Conservation (phyloP, 179 eudicot genomes). For the Gypsophila paniculata region DNA sequence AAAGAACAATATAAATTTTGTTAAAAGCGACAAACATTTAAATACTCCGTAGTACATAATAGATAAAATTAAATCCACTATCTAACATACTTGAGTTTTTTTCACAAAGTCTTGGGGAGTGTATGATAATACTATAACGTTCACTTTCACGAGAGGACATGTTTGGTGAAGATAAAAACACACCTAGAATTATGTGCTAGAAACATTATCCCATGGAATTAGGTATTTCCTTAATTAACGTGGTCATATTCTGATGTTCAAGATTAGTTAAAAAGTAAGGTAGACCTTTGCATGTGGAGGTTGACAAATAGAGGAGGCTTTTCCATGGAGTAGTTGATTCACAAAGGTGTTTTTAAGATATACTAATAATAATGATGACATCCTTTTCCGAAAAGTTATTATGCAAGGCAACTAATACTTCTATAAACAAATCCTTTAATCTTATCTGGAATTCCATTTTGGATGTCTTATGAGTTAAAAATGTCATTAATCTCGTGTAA, state of each 20-base stretch:
- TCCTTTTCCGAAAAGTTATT: constrained; percentile 30
- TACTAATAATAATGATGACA: constrained; percentile 14
- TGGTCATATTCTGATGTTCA: constrained; percentile 20
- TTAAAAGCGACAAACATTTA: too few relatives aligned
- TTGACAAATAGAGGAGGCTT: constrained; percentile 31
- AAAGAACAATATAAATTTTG: too few relatives aligned
- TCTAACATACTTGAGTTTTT: too few relatives aligned
- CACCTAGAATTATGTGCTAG: background rate
- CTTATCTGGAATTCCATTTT: constrained; percentile 44
- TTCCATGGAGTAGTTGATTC: constrained; percentile 34
- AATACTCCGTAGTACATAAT: too few relatives aligned
- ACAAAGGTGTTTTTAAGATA: constrained; percentile 14
- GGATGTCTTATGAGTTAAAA: background rate
- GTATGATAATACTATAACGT: too few relatives aligned
- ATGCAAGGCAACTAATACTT: constrained; percentile 23
- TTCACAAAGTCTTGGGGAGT: too few relatives aligned
- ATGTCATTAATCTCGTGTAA: background rate
- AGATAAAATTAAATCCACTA: too few relatives aligned
- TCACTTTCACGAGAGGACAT: too few relatives aligned
- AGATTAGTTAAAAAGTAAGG: constrained; percentile 34
- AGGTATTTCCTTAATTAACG: constrained; percentile 1
- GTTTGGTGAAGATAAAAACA: background rate
- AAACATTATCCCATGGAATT: background rate
- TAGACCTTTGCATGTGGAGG: constrained; percentile 43
- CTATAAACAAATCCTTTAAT: constrained; percentile 26